Conservation (phyloP, 148 eudicot genomes). For the Selenicereus undatus region DNA sequence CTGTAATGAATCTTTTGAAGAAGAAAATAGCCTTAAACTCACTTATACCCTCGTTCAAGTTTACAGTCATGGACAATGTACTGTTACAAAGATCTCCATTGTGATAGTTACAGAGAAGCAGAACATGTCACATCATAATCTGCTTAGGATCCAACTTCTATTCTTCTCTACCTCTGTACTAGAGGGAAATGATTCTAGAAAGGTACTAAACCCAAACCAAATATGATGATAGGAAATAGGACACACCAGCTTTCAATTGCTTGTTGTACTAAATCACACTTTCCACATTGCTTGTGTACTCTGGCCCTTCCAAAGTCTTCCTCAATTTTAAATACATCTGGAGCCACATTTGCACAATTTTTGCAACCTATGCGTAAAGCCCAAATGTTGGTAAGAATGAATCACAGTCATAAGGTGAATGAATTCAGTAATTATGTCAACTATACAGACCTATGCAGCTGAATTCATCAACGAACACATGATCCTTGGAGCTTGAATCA, state of each 20-base stretch:
- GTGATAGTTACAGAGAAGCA: neutral
- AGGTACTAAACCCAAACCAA: neutral
- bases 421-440: neutral
- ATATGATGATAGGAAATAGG: neutral
- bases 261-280: conserved; percentile 59
- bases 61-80: neutral
- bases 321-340: conserved; percentile 77
- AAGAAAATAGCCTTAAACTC: neutral
- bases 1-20: neutral
- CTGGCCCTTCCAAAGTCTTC: conserved; percentile 98
- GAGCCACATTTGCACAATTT: conserved; percentile 87
- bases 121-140: neutral
- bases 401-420: neutral
- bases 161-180: neutral
- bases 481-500: conserved; percentile 75
- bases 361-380: conserved; percentile 62
- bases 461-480: conserved; percentile 93
- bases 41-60: neutral
- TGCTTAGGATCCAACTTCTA: neutral
- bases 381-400: conserved; percentile 9
- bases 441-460: conserved; percentile 81
- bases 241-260: conserved; percentile 91
- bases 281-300: conserved; percentile 67
- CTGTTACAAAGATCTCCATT: too few relatives aligned
- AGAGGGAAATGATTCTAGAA: neutral